Evolutionary conservation across 352 stramenopile species (phyloP), one percentile per base, ranked within the genome.

Genomic region (Blastocystis sp.): DNA sequence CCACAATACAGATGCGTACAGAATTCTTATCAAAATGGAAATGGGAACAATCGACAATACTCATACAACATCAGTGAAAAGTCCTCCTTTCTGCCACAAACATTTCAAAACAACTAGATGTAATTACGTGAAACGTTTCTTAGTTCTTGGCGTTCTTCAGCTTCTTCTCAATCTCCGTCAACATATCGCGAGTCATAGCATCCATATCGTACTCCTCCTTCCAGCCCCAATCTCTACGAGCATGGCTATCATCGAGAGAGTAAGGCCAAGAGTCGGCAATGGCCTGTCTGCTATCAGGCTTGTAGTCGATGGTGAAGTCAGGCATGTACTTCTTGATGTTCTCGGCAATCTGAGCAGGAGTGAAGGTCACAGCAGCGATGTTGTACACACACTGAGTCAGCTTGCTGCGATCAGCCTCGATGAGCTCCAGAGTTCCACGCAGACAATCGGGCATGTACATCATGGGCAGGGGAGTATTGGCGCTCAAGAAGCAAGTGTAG

Each of bases 371-470:
- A 51, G 93, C 93, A 35, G 92, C 94, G 66, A 96, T 93, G 89
- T 96, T 96, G 90, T 96, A 96, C 56, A 92, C 91, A 37, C 93
- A 92, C 87, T 95, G 93, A 32, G 90, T 91, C n/a, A 96, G 91
- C 74, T 81, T 90, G 19, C 92, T 89, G 37, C 90, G 89, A 2
- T 91, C 90, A 0, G 93, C 93, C 78, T 94, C 90, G 51, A 96
- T 89, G 27, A 96, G 90, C 46, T 92, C 90, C 46, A 94, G 69
- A 9, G 93, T 95, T 19, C 92, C 93, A 86, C 94, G 93, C 37
- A 96, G 90, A 75, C 92, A 95, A 89, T 96, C 93, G 32, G 92
- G 92, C 93, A 96, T 96, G 92, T 96, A 96, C 92, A 96, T 96
- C 93, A 96, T 96, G 35, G 93, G 93, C 89, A 96, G 88, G 46